A percentile compares a stretch with the other conserved stretches of the same genome.
These are phyloP conservation scores for Torulaspora indica DNA, from an alignment of 805 yeast genomes.

Conservation along the genomic window DNA sequence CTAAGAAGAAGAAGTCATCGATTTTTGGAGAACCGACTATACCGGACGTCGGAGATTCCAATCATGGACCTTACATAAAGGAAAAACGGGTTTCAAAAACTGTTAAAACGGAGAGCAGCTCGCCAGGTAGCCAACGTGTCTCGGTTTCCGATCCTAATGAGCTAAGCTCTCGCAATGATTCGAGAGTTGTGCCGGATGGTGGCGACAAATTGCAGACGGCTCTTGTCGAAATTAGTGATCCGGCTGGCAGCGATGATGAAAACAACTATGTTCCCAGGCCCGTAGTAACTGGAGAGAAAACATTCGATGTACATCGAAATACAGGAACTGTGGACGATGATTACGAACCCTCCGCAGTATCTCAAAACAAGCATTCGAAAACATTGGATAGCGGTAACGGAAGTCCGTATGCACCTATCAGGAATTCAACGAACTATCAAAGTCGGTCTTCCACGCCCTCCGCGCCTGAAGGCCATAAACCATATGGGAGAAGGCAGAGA, in stretches of 20 bases:
- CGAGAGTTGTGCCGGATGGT: background rate
- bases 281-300: background rate
- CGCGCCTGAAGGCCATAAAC: constrained; percentile 5
- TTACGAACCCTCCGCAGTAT: constrained; percentile 1
- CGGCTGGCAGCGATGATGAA: constrained; percentile 9
- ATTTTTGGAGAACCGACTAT: constrained; percentile 29
- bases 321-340: constrained; percentile 2
- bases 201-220: background rate
- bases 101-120: constrained; percentile 6
- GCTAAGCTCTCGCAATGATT: constrained; percentile 8
- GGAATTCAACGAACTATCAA: background rate
- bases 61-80: constrained; percentile 15
- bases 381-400: background rate
- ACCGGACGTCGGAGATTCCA: constrained; percentile 7
- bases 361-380: background rate
- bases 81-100: constrained; percentile 11
- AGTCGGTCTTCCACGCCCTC: background rate
- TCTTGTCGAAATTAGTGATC: background rate
- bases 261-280: constrained; percentile 15
- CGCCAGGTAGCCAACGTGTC: constrained; percentile 18
- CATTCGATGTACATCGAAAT: background rate
- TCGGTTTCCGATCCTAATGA: constrained; percentile 23
- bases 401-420: background rate
- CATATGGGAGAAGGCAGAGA: constrained; percentile 11
- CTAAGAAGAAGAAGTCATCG: constrained; percentile 31